Evolutionary conservation across 2,329 filamentous ascomycete species (phyloP), one percentile per base, ranked within the genome.

Genomic region (Claviceps quebecensis): DNA sequence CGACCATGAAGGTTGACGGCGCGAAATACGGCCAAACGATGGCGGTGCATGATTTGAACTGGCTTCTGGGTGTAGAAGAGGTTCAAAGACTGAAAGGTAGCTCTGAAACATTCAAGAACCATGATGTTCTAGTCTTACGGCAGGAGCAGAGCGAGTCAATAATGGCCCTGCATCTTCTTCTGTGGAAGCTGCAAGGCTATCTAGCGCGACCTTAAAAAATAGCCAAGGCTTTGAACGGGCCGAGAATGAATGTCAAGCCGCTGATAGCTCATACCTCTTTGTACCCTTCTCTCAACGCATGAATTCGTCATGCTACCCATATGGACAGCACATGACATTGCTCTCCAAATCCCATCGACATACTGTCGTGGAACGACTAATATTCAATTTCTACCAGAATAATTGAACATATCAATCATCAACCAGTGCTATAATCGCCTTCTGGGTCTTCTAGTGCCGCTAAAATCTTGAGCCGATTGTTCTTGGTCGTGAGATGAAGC

Each of bases 141-240:
- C 59, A 61, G 39, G 60, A 67, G 64, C 54, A 67, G 64, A 57
- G 65, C 58, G 54, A 56, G 45, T 63, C 67, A 39, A 74, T 72
- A 7, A 60, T 69, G 22, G 61, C 67, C 14, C 47, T 79, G 45
- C 75, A 79, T 61, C 52, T 72, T 51, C 66, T 71, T 50, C 65
- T 83, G 7, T 83, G 79, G 79, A 75, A 72, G 54, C 60, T 83
- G 8, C 75, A 82, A 54, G 77, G 77, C 1, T 83, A 77, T 57
- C 46, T 79, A 22, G 59, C 58, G 16, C 47, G 56, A 34, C 29
- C 11, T 22, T 38, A 14, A 39, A 2, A 29, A 16, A 7, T 5
- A 11, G 5, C 3, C 23, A 45, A 19, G 19, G 14, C 16, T 7
- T 13, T n/a, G 41, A 40, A 5, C 17, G 34, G 14, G 3, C n/a